These are phyloP conservation scores for Neurospora sp. DNA, from an alignment of 495 filamentous ascomycete species.

Conservation along the genomic window DNA sequence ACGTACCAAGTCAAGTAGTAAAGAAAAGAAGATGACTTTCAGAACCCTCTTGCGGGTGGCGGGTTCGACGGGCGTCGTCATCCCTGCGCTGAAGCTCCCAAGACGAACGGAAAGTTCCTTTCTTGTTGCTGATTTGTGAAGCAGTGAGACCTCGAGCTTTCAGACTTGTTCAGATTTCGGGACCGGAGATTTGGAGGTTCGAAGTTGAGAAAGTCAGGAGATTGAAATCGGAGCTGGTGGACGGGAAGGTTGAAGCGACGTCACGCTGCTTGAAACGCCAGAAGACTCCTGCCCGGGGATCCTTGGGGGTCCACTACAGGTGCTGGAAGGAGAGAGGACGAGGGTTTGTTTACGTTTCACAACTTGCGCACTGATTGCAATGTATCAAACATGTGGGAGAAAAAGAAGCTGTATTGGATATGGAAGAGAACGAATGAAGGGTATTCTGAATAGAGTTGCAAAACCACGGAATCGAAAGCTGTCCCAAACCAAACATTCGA, in stretches of 20 bases:
- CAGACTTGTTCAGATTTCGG: neutral
- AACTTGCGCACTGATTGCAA: neutral
- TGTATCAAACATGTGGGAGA: neutral
- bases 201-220: neutral
- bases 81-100: constrained; percentile 10
- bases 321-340: neutral
- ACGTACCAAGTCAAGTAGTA: constrained; percentile 44
- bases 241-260: neutral
- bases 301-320: neutral
- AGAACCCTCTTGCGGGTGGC: constrained; percentile 68
- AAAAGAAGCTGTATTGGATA: neutral
- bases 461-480: neutral
- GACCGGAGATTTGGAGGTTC: neutral
- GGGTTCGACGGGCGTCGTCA: constrained; percentile 35
- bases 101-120: neutral
- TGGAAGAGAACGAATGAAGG: neutral
- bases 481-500: neutral
- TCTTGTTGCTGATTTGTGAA: neutral
- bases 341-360: neutral
- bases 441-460: neutral
- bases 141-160: neutral
- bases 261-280: neutral
- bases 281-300: neutral
- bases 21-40: constrained; percentile 53
- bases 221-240: neutral